These are phyloP conservation scores for Berberis vulgaris DNA, from an alignment of 164 flowering plant genomes.

Conservation along the genomic window DNA sequence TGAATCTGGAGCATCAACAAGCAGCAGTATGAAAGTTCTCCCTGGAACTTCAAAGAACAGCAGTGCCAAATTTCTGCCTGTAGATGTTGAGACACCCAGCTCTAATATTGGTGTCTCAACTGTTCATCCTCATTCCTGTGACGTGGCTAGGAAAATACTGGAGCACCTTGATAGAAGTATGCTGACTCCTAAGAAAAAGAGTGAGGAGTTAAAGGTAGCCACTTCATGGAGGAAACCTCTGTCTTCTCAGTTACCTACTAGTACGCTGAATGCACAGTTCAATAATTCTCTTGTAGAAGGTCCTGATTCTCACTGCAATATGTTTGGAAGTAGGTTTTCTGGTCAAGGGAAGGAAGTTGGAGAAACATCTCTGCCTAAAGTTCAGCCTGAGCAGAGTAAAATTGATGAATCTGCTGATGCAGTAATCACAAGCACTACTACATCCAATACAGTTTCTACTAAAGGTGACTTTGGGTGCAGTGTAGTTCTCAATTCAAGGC, in stretches of 20 bases:
- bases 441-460: constrained; percentile 12
- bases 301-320: constrained; percentile 12
- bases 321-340: constrained; percentile 9
- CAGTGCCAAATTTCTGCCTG: constrained; percentile 18
- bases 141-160: constrained; percentile 56
- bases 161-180: constrained; percentile 67
- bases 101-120: constrained; percentile 18
- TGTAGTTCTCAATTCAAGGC: constrained; percentile 5
- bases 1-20: no score
- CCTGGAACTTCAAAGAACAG: constrained; percentile 24
- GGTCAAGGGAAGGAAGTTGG: constrained; percentile 18
- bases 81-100: constrained; percentile 13
- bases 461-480: constrained; percentile 1
- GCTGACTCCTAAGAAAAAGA: constrained; percentile 55
- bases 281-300: constrained; percentile 11
- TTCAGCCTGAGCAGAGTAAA: constrained; percentile 13
- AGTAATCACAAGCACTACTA: constrained; percentile 13
- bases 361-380: constrained; percentile 13
- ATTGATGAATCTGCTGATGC: constrained; percentile 16
- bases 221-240: constrained; percentile 33
- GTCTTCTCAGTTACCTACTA: constrained; percentile 21
- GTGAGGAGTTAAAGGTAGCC: constrained; percentile 54
- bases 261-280: constrained; percentile 7
- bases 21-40: no score
- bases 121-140: constrained; percentile 50